A percentile compares a stretch with the other conserved stretches of the same genome.
These are phyloP conservation scores for Olyra latifolia DNA, from an alignment of 176 grass and related monocot genomes.

Conservation along the genomic window DNA sequence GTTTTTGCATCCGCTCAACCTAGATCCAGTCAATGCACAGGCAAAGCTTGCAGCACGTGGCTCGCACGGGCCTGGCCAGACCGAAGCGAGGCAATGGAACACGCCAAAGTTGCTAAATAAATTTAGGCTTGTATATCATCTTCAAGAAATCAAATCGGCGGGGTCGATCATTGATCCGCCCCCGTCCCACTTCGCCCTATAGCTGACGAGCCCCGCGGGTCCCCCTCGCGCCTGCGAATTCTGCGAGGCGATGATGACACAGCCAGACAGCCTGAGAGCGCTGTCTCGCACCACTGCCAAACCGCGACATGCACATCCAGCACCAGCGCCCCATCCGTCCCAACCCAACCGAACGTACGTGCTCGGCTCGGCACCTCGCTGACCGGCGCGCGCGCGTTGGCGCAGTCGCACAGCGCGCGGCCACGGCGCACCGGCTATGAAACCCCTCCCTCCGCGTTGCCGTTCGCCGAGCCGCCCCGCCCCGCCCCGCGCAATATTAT, in stretches of 20 bases:
- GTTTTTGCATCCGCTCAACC: too few species aligned
- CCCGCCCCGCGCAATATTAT: too few species aligned
- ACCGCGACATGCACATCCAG: background rate
- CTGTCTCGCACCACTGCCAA: background rate
- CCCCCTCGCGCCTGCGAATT: background rate
- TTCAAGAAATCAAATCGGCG: too few species aligned
- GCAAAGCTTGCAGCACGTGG: too few species aligned
- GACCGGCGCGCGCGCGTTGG: background rate
- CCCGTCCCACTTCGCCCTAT: background rate
- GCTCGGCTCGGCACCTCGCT: background rate
- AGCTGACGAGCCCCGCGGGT: background rate
- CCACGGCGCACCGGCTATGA: background rate
- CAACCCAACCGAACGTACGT: too few species aligned
- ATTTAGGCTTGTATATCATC: too few species aligned
- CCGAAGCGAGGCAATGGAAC: too few species aligned
- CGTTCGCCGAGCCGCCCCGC: background rate
- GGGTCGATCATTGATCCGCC: background rate
- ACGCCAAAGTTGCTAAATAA: too few species aligned
- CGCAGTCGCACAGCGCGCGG: background rate
- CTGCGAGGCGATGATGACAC: conserved; percentile 1
- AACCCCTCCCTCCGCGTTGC: background rate
- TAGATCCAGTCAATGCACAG: too few species aligned
- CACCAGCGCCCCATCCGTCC: too few species aligned
- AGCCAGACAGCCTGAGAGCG: background rate
- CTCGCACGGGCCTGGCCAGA: too few species aligned